Base-by-base conservation (phyloP, 345 rosid species). In the Brassica incana region DNA sequence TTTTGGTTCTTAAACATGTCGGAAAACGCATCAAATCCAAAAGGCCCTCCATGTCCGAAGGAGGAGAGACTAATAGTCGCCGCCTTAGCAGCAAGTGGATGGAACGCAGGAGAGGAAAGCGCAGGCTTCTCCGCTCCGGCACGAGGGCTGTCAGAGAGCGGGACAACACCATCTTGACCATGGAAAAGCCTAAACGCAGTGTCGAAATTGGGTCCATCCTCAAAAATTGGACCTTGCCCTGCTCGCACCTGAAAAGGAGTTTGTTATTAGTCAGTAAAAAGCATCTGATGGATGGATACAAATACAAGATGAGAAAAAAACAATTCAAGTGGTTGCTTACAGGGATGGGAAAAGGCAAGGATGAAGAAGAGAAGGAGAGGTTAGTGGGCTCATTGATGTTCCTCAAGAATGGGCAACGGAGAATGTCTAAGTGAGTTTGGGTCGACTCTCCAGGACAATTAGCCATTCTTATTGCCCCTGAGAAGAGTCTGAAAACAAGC, bases 191-290 rank as follows among this genome's bases (percentile, higher is more conserved):
- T 88, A 83, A 92, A 92, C 11, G 98, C 91, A 85, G 84, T 88
- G 50, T 92, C 99, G 84, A 92, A 95, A 87, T 91, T 92, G 64
- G 96, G 97, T 14, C 94, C 99, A 89, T 95, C 99, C 86, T 95
- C 99, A 76, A 95, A 95, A 32, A 95, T 95, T 2, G 99, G 99
- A 74, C 97, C 99, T 84, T 87, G 88, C 58, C 86, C 89, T 18
- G 85, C 81, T 43, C 88, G 89, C 3, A 73, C 86, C 97, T 91
- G 35, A 45, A 36, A 33, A 65, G 74, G 36, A 77, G 11, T 35
- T 36, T 7, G 6, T 35, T 4, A 12, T 5, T 2, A 68, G 36
- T 23, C 38, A 76, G 61, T 40, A 29, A n/a, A 50, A 69, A 40
- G 35, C 63, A 54, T 3, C 4, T 12, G 20, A 54, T 32, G 64